These are phyloP conservation scores for Parachaetomium inaequale DNA, from an alignment of 495 filamentous ascomycete species.

Conservation along the genomic window DNA sequence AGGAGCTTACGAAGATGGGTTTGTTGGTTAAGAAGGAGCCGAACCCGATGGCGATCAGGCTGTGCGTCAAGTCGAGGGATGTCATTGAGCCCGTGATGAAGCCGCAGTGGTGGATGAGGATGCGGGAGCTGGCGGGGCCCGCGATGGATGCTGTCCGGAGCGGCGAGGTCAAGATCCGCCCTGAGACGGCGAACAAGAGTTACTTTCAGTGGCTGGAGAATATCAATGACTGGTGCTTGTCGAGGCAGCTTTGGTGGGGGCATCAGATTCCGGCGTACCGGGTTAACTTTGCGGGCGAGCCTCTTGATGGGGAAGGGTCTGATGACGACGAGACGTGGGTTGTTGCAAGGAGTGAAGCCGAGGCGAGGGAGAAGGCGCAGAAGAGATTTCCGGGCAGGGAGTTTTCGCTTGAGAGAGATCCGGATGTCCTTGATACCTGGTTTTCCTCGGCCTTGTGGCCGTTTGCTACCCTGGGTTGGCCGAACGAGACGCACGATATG, in stretches of 20 bases:
- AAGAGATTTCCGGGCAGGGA: conserved; percentile 64
- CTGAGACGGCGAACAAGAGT: conserved; percentile 61
- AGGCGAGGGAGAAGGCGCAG: conserved; percentile 56
- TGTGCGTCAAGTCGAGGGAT: conserved; percentile 56
- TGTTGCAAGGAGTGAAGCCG: conserved; percentile 58
- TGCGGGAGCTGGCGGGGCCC: conserved; percentile 34
- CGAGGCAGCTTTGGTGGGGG: conserved; percentile 77
- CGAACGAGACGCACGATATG: conserved; percentile 58
- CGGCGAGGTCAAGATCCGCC: conserved; percentile 62
- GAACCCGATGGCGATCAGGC: conserved; percentile 69
- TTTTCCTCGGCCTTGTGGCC: conserved; percentile 74
- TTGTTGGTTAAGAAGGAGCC: conserved; percentile 67
- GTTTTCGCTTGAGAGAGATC: conserved; percentile 57
- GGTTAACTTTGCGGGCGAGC: conserved; percentile 60
- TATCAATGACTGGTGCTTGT: conserved; percentile 76
- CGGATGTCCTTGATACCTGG: conserved; percentile 75
- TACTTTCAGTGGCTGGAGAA: conserved; percentile 68
- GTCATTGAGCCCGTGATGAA: conserved; percentile 74
- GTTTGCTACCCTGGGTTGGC: conserved; percentile 76
- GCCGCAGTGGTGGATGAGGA: conserved; percentile 75
- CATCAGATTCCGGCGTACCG: conserved; percentile 69
- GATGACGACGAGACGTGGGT: conserved; percentile 44
- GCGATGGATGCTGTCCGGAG: conserved; percentile 57
- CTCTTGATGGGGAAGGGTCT: conserved; percentile 26
- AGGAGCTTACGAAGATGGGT: conserved; percentile 60